Conservation (phyloP, 2,329 filamentous ascomycete genomes). For the Cladosporium austrohemisphaericum region DNA sequence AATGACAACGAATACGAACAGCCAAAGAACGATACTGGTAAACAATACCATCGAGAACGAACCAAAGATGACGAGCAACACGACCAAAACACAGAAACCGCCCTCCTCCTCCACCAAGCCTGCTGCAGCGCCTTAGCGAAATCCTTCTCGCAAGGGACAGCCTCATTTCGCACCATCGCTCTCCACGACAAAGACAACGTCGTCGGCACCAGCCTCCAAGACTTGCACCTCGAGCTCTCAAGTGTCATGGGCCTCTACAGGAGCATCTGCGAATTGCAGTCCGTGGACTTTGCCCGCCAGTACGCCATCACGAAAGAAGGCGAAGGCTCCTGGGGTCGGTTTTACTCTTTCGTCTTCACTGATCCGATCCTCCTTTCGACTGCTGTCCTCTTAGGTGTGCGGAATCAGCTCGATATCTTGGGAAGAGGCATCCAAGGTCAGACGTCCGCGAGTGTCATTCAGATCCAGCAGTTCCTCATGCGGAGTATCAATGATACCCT, state of each 20-base stretch:
- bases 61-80: not conserved
- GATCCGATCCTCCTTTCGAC: constrained; percentile 8
- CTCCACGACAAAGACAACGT: not conserved
- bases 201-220: not conserved
- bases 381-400: constrained; percentile 6
- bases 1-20: not conserved
- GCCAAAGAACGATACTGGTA: not conserved
- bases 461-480: constrained; percentile 14
- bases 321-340: not conserved
- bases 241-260: constrained; percentile 7
- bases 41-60: not conserved
- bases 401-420: constrained; percentile 2
- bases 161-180: constrained; percentile 3
- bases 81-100: not conserved
- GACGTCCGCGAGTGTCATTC: not conserved
- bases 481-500: constrained; percentile 17
- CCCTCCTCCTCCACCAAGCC: not conserved
- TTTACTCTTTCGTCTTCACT: constrained; percentile 4
- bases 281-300: constrained; percentile 1
- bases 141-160: constrained; percentile 5
- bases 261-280: not conserved
- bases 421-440: not conserved
- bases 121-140: not conserved
- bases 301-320: not conserved
- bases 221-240: constrained; percentile 4